Conservation (phyloP, 352 stramenopile genomes). For the Phytophthora cactorum region DNA sequence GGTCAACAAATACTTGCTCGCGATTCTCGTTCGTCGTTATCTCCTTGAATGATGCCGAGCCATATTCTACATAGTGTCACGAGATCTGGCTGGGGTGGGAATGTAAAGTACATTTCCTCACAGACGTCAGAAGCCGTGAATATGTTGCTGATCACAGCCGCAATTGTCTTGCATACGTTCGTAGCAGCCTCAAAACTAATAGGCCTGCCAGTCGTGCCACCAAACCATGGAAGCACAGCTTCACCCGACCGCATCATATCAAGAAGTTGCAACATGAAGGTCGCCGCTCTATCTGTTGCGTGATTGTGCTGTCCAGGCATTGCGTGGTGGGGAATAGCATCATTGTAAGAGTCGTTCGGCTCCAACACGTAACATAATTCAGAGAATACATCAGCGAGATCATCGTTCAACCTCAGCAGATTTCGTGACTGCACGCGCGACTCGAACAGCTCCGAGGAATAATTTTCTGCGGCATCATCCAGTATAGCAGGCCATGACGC, state of each 20-base stretch:
- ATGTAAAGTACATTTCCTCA: not conserved
- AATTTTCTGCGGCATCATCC: constrained; percentile 16
- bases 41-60: not conserved
- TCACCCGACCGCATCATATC: not conserved
- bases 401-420: constrained; percentile 41
- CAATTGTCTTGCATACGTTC: not conserved
- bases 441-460: constrained; percentile 23
- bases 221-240: not conserved
- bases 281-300: not conserved
- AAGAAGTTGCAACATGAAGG: not conserved
- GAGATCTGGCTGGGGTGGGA: not conserved
- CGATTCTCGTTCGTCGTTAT: not conserved
- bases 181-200: not conserved
- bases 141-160: not conserved
- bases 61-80: not conserved
- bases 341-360: not conserved
- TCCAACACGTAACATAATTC: constrained; percentile 27
- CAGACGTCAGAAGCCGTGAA: not conserved
- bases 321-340: not conserved
- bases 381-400: constrained; percentile 35
- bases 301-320: not conserved
- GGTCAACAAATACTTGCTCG: not conserved
- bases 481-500: constrained; percentile 21
- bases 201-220: not conserved
- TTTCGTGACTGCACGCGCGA: constrained; percentile 40